Base-by-base conservation (phyloP, 495 filamentous ascomycete species). In the Penicillium argentinense region DNA sequence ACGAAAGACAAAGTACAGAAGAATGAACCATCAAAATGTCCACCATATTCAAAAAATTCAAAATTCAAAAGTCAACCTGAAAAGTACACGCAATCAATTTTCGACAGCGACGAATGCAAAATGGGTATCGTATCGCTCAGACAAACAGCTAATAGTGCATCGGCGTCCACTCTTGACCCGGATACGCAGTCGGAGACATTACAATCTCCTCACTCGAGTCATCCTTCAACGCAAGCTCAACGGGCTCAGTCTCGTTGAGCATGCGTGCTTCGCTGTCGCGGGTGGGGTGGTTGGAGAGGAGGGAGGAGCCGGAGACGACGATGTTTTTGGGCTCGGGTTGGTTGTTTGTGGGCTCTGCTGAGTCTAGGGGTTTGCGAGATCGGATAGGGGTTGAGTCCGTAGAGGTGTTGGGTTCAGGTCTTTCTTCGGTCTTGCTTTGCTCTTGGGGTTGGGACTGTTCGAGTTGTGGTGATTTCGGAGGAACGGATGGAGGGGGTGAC, bases 91-190 rank as follows among this genome's bases (percentile, higher is more conserved):
- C n/a, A n/a, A n/a, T n/a, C n/a, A n/a, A n/a, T n/a, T n/a, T n/a
- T n/a, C n/a, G n/a, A n/a, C n/a, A n/a, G n/a, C n/a, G n/a, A n/a
- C n/a, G n/a, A n/a, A n/a, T n/a, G n/a, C 16, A 41, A 51, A 29
- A 39, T 41, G 49, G 53, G 49, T 55, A 63, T 51, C 45, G 22
- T 30, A 22, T 30, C 39, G 50, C 36, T 45, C 12, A n/a, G 34
- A 54, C 30, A 42, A 53, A 39, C n/a, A 44, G 14, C 42, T 54
- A 63, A 33, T 41, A 48, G 49, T 58, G 39, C 28, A 62, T 53
- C 17, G 87, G 87, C 61, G 81, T 82, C 88, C 88, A 91, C 66
- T 89, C 87, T 71, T 91, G 86, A 1, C 87, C 88, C 2, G 88
- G 88, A 59, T 89, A 92, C 21, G 83, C 81, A 9, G 88, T 90